These are phyloP conservation scores for Pezicula neosporulosa DNA, from an alignment of 2,329 filamentous ascomycete species.

Conservation along the genomic window DNA sequence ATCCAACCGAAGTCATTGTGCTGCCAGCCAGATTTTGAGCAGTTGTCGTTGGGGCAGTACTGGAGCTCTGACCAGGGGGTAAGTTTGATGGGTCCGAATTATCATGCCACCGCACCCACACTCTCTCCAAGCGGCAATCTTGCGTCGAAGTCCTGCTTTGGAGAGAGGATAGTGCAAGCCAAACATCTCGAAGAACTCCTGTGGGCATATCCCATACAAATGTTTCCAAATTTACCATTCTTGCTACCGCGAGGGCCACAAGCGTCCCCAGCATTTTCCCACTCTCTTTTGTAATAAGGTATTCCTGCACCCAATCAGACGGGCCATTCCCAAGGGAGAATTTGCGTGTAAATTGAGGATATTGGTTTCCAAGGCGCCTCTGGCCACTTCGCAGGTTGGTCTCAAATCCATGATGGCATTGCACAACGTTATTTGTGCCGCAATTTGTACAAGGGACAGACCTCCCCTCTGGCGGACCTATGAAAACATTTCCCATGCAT, in stretches of 20 bases:
- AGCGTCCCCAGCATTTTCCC: constrained; percentile 88
- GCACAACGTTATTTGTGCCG: constrained; percentile 21
- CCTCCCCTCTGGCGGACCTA: constrained; percentile 12
- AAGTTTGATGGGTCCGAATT: constrained; percentile 41
- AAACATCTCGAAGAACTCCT: constrained; percentile 76
- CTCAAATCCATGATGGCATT: constrained; percentile 20
- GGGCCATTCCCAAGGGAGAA: constrained; percentile 85
- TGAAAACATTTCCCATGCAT: constrained; percentile 66
- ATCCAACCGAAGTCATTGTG: constrained; percentile 39
- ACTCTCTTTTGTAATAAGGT: constrained; percentile 76
- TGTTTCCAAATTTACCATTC: constrained; percentile 77
- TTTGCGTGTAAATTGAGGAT: constrained; percentile 74
- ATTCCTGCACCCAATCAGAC: constrained; percentile 73
- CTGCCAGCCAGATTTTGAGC: constrained; percentile 29
- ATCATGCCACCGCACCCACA: constrained; percentile 84
- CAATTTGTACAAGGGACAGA: constrained; percentile 28
- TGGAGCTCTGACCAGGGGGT: constrained; percentile 18
- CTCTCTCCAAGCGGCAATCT: constrained; percentile 64
- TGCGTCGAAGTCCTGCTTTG: constrained; percentile 52
- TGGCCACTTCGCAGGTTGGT: constrained; percentile 15
- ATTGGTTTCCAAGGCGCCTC: constrained; percentile 64
- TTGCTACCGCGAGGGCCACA: constrained; percentile 73
- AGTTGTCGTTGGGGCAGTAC: constrained; percentile 15
- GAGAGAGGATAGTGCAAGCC: constrained; percentile 72
- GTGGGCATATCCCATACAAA: constrained; percentile 92